Conservation (phyloP, 192 early-diverging fungal genomes). For the Coemansia brasiliensis region DNA sequence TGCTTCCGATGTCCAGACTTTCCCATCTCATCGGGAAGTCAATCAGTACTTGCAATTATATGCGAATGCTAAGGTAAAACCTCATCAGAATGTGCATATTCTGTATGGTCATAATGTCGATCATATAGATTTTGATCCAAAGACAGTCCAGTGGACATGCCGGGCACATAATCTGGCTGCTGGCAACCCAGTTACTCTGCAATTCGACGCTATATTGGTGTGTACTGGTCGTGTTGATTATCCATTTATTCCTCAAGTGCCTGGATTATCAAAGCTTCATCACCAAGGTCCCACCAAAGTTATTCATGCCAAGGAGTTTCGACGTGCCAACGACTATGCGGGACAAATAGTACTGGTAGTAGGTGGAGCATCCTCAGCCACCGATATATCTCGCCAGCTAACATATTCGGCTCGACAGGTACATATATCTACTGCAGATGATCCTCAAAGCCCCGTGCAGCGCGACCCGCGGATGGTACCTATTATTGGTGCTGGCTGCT, state of each 20-base stretch:
- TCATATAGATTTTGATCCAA: slow-evolving; percentile 10
- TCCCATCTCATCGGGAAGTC: slow-evolving; percentile 46
- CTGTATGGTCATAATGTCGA: slow-evolving; percentile 40
- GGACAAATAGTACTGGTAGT: slow-evolving; percentile 55
- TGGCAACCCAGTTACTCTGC: background rate
- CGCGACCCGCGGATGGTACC: slow-evolving; percentile 2
- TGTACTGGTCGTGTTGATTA: slow-evolving; percentile 54
- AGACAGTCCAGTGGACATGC: slow-evolving; percentile 23
- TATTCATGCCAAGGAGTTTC: slow-evolving; percentile 32
- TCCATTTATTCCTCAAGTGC: slow-evolving; percentile 56
- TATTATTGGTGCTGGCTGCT: slow-evolving; percentile 8
- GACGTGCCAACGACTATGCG: slow-evolving; percentile 16
- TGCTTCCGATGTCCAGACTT: slow-evolving; percentile 26
- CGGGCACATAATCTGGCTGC: slow-evolving; percentile 18
- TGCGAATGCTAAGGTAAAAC: slow-evolving; percentile 16
- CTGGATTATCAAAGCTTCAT: slow-evolving; percentile 24
- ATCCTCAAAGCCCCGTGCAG: background rate
- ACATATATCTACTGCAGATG: slow-evolving; percentile 22
- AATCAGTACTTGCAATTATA: slow-evolving; percentile 42
- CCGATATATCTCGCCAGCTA: slow-evolving; percentile 56
- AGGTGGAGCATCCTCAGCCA: slow-evolving; percentile 57
- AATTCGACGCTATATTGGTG: slow-evolving; percentile 57
- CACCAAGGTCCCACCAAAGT: background rate
- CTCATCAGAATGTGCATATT: slow-evolving; percentile 14
- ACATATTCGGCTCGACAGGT: slow-evolving; percentile 32